Conservation (phyloP, 108 stramenopile species). For the Fragilariopsis cylindrus region DNA sequence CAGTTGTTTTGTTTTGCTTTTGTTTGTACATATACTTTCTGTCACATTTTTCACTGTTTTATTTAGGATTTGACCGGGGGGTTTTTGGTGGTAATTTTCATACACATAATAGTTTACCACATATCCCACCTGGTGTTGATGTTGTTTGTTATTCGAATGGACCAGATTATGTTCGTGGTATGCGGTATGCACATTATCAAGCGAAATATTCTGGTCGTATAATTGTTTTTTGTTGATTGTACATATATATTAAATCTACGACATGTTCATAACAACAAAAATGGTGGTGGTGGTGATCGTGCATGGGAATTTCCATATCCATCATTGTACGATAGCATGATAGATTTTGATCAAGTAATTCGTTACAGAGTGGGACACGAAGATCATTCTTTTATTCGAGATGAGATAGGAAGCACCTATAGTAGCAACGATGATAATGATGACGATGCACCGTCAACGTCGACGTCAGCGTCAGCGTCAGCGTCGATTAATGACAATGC, state of each 20-base stretch:
- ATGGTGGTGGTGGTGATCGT: constrained; percentile 46
- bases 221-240: constrained; percentile 73
- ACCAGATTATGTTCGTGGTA: constrained; percentile 73
- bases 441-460: background rate
- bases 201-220: constrained; percentile 65
- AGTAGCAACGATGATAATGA: background rate
- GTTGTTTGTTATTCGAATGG: constrained; percentile 87
- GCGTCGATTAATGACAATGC: constrained; percentile 4
- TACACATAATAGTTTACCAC: constrained; percentile 78
- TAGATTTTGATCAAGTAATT: constrained; percentile 2
- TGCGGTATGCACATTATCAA: constrained; percentile 76
- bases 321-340: background rate
- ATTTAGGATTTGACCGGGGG: constrained; percentile 79
- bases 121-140: constrained; percentile 87
- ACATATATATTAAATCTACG: constrained; percentile 78
- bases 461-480: constrained; percentile 28
- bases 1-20: too few relatives aligned
- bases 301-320: constrained; percentile 72
- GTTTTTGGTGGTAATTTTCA: constrained; percentile 88
- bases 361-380: background rate
- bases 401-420: background rate
- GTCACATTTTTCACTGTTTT: too few relatives aligned
- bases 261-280: constrained; percentile 42
- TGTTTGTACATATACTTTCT: too few relatives aligned
- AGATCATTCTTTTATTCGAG: constrained; percentile 6